A percentile compares a stretch with the other conserved stretches of the same genome.
These are phyloP conservation scores for Filosporella fistucella DNA, from an alignment of 495 filamentous ascomycete genomes.

Conservation along the genomic window DNA sequence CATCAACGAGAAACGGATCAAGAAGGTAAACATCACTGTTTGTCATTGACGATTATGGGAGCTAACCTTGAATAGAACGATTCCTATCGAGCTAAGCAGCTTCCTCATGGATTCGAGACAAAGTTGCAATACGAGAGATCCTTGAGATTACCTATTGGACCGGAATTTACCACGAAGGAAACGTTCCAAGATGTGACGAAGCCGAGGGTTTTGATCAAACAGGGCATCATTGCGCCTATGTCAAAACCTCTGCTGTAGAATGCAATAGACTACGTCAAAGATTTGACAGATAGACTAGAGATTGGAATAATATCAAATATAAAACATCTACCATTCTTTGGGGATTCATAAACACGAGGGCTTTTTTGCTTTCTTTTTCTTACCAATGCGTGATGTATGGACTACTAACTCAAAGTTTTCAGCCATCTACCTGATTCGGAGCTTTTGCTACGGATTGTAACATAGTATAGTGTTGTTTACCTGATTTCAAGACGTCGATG, in stretches of 20 bases:
- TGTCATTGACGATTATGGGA: neutral
- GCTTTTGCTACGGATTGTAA: no score
- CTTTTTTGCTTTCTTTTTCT: no score
- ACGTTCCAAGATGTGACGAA: slow-evolving; percentile 87
- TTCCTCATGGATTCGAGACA: slow-evolving; percentile 86
- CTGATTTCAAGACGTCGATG: no score
- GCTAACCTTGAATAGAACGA: slow-evolving; percentile 55
- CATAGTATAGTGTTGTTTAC: no score
- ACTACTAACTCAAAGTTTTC: no score
- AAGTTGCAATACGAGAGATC: slow-evolving; percentile 86
- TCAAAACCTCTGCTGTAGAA: slow-evolving; percentile 51
- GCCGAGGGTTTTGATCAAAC: slow-evolving; percentile 88
- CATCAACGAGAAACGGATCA: slow-evolving; percentile 85
- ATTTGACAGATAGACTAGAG: no score
- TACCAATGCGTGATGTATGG: no score
- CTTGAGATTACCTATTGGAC: slow-evolving; percentile 80
- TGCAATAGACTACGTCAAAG: no score
- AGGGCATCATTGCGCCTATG: slow-evolving; percentile 87
- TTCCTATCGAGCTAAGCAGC: slow-evolving; percentile 74
- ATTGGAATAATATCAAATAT: no score
- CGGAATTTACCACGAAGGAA: slow-evolving; percentile 92
- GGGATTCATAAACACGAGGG: no score
- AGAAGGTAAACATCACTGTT: slow-evolving; percentile 62
- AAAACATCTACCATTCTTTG: no score
- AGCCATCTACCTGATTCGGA: no score